These are phyloP conservation scores for Pythium myriotylum DNA, from an alignment of 352 stramenopile species.

Conservation along the genomic window DNA sequence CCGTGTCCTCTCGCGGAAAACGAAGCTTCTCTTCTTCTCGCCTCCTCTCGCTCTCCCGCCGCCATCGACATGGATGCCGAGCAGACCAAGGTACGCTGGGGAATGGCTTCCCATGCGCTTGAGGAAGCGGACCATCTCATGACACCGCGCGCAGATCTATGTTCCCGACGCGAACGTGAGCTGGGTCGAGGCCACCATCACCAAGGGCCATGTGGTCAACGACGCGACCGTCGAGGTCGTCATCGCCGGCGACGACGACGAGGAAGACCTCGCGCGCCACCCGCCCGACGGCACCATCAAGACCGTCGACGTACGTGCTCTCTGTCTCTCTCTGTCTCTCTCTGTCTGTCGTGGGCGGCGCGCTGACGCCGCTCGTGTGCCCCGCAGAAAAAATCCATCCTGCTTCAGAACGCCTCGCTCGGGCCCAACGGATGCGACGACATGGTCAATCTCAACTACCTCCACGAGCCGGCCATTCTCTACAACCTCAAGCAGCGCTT, in stretches of 20 bases:
- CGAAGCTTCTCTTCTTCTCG: conserved; percentile 5
- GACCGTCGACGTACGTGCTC: conserved; percentile 47
- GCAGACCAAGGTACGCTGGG: conserved; percentile 34
- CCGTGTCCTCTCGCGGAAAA: conserved; percentile 15
- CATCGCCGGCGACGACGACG: conserved; percentile 62
- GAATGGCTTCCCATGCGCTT: too few relatives aligned
- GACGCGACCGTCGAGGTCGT: conserved; percentile 82
- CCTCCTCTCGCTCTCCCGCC: neutral
- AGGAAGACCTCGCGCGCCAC: conserved; percentile 71
- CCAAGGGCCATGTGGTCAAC: conserved; percentile 79
- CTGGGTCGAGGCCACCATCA: conserved; percentile 85
- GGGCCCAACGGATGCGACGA: conserved; percentile 67
- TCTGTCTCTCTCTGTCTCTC: neutral
- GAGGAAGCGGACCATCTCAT: too few relatives aligned
- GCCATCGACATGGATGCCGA: conserved; percentile 33
- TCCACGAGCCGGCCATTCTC: conserved; percentile 92
- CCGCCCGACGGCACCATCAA: conserved; percentile 50
- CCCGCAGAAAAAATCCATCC: conserved; percentile 72
- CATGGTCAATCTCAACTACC: conserved; percentile 90
- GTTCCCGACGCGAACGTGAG: conserved; percentile 76
- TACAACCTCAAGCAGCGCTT: conserved; percentile 92
- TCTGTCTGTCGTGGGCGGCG: neutral
- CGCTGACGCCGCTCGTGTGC: neutral
- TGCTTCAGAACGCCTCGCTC: conserved; percentile 72
- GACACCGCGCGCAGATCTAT: conserved; percentile 60